A percentile compares a stretch with the other conserved stretches of the same genome.
Conservation (phyloP, 2,329 filamentous ascomycete species). For the Lecanicillium sp. region DNA sequence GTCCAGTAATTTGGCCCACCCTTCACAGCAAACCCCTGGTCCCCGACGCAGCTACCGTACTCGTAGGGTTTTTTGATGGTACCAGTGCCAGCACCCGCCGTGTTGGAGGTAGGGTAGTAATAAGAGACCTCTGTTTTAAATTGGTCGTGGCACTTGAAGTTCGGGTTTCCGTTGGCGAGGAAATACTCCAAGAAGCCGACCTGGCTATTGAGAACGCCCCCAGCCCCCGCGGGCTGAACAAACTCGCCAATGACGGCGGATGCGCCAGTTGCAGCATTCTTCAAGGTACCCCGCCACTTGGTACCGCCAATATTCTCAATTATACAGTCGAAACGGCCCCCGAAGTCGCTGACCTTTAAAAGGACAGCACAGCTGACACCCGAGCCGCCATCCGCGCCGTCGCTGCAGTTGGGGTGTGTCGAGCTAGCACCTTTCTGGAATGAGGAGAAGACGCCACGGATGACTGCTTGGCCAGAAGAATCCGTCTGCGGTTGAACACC, state of each 20-base stretch:
- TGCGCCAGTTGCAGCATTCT: conserved; percentile 15
- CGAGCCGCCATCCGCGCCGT: conserved; percentile 23
- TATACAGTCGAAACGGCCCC: conserved; percentile 17
- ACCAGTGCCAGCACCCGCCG: conserved; percentile 14
- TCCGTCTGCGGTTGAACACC: conserved; percentile 19
- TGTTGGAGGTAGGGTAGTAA: conserved; percentile 15
- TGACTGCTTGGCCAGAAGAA: conserved; percentile 11
- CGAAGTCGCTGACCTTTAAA: conserved; percentile 15
- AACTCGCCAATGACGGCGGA: conserved; percentile 18
- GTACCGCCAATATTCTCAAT: conserved; percentile 16
- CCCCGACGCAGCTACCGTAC: conserved; percentile 17
- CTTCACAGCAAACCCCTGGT: conserved; percentile 9
- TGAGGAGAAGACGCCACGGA: conserved; percentile 20
- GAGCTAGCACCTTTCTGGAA: conserved; percentile 18
- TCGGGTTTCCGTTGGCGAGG: conserved; percentile 16
- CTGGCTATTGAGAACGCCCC: conserved; percentile 14
- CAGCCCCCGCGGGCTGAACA: conserved; percentile 16
- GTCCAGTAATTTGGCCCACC: conserved; percentile 4
- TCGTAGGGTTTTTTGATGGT: conserved; percentile 16
- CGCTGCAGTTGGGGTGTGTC: conserved; percentile 17
- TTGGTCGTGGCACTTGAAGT: conserved; percentile 16
- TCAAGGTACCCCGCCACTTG: conserved; percentile 21
- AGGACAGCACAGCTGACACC: conserved; percentile 20
- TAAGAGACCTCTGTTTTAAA: conserved; percentile 17
- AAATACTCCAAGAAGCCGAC: conserved; percentile 22